Base-by-base conservation (phyloP, 2,329 filamentous ascomycete genomes). In the Chalaropsis thielavioides region DNA sequence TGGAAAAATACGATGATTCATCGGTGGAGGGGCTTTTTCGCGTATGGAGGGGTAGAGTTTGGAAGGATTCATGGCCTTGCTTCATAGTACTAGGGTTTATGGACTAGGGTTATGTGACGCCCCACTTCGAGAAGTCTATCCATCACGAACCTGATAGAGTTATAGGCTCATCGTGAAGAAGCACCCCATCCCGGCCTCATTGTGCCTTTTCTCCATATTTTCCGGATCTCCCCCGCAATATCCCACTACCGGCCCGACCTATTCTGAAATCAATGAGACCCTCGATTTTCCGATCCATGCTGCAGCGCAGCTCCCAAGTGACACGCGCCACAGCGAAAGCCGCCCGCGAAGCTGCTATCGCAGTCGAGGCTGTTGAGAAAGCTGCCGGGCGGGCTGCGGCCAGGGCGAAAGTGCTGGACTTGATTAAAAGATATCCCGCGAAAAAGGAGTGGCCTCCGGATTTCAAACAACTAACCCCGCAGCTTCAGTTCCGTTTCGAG, bases 401-500 rank as follows among this genome's bases (percentile, higher is more conserved):
- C 5, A 44, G 59, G 11, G 62, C 59, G 4, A 43, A 62, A 41
- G 54, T 63, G 4, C 38, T 62, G 5, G 62, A 64, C 68, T 76
- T 79, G 68, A 79, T 74, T 67, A 85, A 83, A 71, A 81, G 81
- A 4, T 86, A 83, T 76, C 82, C 78, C 71, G 82, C 84, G 61
- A 86, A 88, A 75, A 88, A 87, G 72, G 77, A 83, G 69, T 92
- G 89, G 89, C 89, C 89, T 66, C 89, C 89, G 13, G 85, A 91
- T 74, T 88, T 92, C 74, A 76, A 79, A 68, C 81, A 83, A 72
- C 80, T 92, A 67, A 83, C 83, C 44, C 76, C 79, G 59, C 87
- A 88, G 73, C 84, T 91, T 71, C 86, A 92, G 74, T 87, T 92
- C 72, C 81, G 84, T 54, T 86, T 90, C 70, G 89, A 92, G 77